phyloP scores from a whole-genome alignment of 179 eudicot species.

The Monotropa hypopitys region DNA sequence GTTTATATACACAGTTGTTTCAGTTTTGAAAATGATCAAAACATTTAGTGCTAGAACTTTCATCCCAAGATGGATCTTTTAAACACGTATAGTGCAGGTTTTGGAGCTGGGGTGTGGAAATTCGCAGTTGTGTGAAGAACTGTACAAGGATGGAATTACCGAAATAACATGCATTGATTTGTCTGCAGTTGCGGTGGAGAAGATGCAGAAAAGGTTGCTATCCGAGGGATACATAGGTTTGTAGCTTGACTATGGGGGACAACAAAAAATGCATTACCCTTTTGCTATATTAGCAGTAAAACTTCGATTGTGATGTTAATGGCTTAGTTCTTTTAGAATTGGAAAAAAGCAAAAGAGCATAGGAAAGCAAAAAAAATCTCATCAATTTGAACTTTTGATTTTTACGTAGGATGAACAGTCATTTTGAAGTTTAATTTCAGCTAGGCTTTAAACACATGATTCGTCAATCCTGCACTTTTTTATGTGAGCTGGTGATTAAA shows the following conservation, averaged over 20 bases:
- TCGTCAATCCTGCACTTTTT: neutral
- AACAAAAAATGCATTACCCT: neutral
- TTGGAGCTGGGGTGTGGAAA: slow-evolving; percentile 92
- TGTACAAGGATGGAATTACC: slow-evolving; percentile 61
- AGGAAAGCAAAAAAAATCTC: too few relatives aligned
- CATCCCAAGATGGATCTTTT: neutral
- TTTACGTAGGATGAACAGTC: neutral
- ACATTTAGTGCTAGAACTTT: neutral
- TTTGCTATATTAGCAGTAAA: neutral
- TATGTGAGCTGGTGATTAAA: neutral
- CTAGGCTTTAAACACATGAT: neutral
- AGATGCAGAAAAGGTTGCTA: slow-evolving; percentile 38
- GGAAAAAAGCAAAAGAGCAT: neutral
- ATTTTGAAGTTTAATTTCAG: neutral
- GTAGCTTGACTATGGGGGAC: neutral
- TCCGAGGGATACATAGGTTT: slow-evolving; percentile 58
- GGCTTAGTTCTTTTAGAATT: neutral
- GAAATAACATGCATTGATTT: slow-evolving; percentile 79
- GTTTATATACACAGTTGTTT: too few relatives aligned
- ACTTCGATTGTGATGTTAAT: neutral
- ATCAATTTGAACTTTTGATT: neutral
- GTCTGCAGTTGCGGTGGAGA: slow-evolving; percentile 74
- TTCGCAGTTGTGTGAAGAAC: slow-evolving; percentile 72
- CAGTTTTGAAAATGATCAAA: neutral
- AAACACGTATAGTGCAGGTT: slow-evolving; percentile 29